Evolutionary conservation across 2,329 filamentous ascomycete species (phyloP), one percentile per base, ranked within the genome.

Genomic region (Cordyceps tenuipes): DNA sequence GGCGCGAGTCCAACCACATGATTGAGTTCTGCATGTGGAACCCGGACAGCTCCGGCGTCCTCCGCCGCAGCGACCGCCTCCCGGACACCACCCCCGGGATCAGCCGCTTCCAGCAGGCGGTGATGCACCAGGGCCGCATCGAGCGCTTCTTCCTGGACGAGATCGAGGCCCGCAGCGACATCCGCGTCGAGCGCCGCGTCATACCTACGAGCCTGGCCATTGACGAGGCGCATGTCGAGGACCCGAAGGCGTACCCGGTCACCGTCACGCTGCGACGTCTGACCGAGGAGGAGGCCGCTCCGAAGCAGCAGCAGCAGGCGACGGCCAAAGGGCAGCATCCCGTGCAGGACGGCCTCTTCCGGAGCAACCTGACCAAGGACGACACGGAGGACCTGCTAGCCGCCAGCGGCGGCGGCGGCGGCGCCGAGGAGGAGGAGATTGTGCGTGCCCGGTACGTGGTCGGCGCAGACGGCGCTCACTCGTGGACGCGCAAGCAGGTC

Each of bases 71-170:
- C 31, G 84, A 83, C 54, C 78, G 83, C 48, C 83, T 87, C 19
- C 78, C 82, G 0, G 85, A 89, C 69, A 86, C 82, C 0, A 82
- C 82, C 50, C 77, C 79, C 0, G 84, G 82, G 0, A 75, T 87
- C 54, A 85, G 79, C 23, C 79, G 80, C 5, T 88, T 87, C 64
- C 82, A 83, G 59, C 81, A 90, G 67, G 80, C 84, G 3, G 83
- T 88, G 4, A 70, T 91, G 44, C 87, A 89, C 65, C 88, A 91
- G 71, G 88, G 86, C 3, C 81, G 86, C 1, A 83, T 90, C 62
- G 87, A 90, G 67, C 75, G 79, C 1, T 87, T 86, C 68, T 85
- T 88, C 65, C 74, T 87, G 0, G 84, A 88, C 63, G 79, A 80
- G 50, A 81, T 88, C 12, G 60, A 62, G 7, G 59, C 61, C 3